Conservation (phyloP, 768 basidiomycete genomes). For the Trametes cingulata region DNA sequence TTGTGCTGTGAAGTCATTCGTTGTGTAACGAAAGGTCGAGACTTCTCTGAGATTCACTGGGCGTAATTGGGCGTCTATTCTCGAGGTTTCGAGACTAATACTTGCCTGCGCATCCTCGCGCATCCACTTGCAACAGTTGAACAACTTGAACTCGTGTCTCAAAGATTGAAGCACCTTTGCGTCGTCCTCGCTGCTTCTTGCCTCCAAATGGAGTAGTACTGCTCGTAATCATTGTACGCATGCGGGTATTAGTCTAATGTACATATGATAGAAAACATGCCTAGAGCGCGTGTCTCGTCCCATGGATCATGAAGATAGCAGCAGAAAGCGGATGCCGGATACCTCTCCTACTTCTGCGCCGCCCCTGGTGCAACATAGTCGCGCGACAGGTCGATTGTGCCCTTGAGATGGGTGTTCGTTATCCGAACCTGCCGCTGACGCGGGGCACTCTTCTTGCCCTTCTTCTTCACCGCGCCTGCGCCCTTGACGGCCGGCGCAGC, state of each 20-base stretch:
- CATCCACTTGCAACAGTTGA: too few species aligned
- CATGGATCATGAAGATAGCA: neutral
- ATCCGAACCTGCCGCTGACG: constrained; percentile 78
- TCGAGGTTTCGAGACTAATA: too few species aligned
- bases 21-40: constrained; percentile 5
- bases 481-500: constrained; percentile 58
- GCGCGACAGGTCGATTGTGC: constrained; percentile 80
- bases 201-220: neutral
- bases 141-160: too few species aligned
- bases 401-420: constrained; percentile 87
- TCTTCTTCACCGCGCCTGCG: constrained; percentile 65
- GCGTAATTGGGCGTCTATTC: too few species aligned
- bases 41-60: neutral
- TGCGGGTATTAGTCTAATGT: neutral
- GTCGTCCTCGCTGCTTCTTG: too few species aligned
- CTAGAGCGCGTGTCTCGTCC: constrained; percentile 8
- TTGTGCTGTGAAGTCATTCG: neutral
- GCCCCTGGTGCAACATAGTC: constrained; percentile 53
- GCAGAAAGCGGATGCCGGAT: neutral
- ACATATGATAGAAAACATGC: constrained; percentile 21
- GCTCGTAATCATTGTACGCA: neutral
- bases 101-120: too few species aligned
- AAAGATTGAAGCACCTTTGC: too few species aligned
- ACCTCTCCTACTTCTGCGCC: constrained; percentile 8
- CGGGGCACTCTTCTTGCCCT: constrained; percentile 74